Percentiles rank a stretch among this genome's conserved stretches.
These are phyloP conservation scores for Gossypium arboreum DNA, from an alignment of 345 rosid species.

Conservation along the genomic window DNA sequence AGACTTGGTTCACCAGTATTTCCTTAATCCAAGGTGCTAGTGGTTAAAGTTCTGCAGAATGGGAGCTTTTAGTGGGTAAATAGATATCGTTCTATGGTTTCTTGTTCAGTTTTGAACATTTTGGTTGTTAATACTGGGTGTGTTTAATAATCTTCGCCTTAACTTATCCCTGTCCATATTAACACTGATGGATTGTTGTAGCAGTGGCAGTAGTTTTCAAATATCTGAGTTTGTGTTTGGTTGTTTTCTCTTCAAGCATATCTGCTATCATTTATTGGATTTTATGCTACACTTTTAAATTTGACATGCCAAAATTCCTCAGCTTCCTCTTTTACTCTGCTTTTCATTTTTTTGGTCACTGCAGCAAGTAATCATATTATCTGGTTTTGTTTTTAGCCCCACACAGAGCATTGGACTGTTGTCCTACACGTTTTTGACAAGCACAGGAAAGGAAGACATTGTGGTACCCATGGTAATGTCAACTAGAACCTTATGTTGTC, in stretches of 20 bases:
- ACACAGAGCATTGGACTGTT: constrained; percentile 91
- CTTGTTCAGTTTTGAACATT: background rate
- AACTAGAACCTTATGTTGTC: constrained; percentile 8
- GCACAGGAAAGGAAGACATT: constrained; percentile 89
- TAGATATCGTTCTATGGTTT: background rate
- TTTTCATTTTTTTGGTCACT: background rate
- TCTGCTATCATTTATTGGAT: background rate
- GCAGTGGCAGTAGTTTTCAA: background rate
- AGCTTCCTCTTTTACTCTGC: background rate
- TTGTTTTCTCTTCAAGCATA: background rate
- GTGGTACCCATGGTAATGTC: constrained; percentile 89
- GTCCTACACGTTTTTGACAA: constrained; percentile 86
- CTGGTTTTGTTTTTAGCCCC: constrained; percentile 45
- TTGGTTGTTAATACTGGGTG: background rate
- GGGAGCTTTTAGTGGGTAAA: background rate
- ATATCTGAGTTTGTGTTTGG: background rate
- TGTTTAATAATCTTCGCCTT: background rate
- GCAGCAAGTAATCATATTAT: constrained; percentile 16
- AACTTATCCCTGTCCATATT: background rate
- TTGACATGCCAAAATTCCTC: background rate
- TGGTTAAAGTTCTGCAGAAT: background rate
- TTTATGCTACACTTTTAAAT: background rate
- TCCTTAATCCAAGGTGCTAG: background rate
- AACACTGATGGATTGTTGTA: background rate
- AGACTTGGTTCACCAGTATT: background rate